Percentiles rank a stretch among this genome's conserved stretches.
phyloP scores from a whole-genome alignment of 345 rosid genomes.

The Citrus sp. region DNA sequence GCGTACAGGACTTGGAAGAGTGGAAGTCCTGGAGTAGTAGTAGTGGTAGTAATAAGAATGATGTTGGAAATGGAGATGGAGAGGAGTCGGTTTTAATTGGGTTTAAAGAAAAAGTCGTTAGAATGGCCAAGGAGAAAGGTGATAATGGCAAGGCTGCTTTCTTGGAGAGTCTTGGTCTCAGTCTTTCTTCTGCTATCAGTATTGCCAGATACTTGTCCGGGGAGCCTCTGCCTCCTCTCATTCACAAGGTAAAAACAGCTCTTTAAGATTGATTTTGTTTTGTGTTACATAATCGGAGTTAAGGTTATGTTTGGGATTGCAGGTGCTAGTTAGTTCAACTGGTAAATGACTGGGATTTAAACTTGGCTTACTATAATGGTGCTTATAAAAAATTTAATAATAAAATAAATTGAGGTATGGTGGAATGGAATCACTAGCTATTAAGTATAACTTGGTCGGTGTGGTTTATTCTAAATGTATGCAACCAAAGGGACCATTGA shows the following conservation, averaged over 20 bases:
- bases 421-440: background rate
- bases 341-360: background rate
- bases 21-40: conserved; percentile 45
- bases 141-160: conserved; percentile 78
- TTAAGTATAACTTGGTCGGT: background rate
- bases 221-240: conserved; percentile 52
- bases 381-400: too few relatives aligned
- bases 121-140: conserved; percentile 72
- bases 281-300: background rate
- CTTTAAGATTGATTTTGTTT: background rate
- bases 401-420: too few relatives aligned
- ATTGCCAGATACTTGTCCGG: conserved; percentile 65
- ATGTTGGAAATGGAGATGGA: conserved; percentile 17
- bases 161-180: conserved; percentile 78
- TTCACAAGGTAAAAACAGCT: conserved; percentile 41
- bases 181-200: conserved; percentile 65
- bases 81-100: conserved; percentile 28
- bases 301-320: background rate
- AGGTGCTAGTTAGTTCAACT: background rate
- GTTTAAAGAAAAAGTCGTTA: conserved; percentile 66
- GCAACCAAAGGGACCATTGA: background rate
- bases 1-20: conserved; percentile 74
- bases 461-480: background rate
- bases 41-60: conserved; percentile 4
- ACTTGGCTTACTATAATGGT: background rate